Evolutionary conservation across 2,329 filamentous ascomycete genomes (phyloP).

Genomic region (Xylariales sp.): DNA sequence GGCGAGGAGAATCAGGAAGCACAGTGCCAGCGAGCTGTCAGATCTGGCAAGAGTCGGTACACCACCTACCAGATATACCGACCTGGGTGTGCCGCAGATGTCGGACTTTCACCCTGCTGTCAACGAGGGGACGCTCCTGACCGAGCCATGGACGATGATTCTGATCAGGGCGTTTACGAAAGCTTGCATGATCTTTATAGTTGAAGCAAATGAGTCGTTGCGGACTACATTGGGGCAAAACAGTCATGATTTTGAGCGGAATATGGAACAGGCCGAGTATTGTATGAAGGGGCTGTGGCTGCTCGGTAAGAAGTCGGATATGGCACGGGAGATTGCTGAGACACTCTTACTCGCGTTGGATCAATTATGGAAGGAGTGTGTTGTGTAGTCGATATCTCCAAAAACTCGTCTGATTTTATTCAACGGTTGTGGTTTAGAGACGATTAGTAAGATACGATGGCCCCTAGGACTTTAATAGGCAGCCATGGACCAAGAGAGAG

Average conservation of each 20-base stretch:
- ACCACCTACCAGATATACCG: constrained; percentile 22
- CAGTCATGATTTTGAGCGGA: constrained; percentile 20
- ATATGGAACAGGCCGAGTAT: constrained; percentile 35
- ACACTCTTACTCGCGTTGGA: too few relatives aligned
- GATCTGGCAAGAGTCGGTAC: constrained; percentile 44
- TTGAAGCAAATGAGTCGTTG: neutral
- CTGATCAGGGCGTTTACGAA: constrained; percentile 49
- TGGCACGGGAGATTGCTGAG: constrained; percentile 8
- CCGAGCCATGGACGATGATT: constrained; percentile 56
- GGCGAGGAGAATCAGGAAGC: constrained; percentile 7
- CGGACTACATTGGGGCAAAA: constrained; percentile 22
- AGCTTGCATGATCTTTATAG: constrained; percentile 35
- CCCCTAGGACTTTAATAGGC: too few relatives aligned
- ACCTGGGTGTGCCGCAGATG: constrained; percentile 19
- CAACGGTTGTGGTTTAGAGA: too few relatives aligned
- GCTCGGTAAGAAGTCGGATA: constrained; percentile 52
- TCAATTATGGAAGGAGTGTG: too few relatives aligned
- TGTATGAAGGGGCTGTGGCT: constrained; percentile 51
- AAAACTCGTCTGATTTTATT: too few relatives aligned
- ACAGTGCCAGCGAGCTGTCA: constrained; percentile 40
- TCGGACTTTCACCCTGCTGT: constrained; percentile 48
- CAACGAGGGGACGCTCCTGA: constrained; percentile 50
- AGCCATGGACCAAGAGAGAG: too few relatives aligned
- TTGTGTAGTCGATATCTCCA: too few relatives aligned
- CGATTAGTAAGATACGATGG: too few relatives aligned